Evolutionary conservation across 306 rosid genomes (phyloP).

Genomic region (Fragaria vesca): DNA sequence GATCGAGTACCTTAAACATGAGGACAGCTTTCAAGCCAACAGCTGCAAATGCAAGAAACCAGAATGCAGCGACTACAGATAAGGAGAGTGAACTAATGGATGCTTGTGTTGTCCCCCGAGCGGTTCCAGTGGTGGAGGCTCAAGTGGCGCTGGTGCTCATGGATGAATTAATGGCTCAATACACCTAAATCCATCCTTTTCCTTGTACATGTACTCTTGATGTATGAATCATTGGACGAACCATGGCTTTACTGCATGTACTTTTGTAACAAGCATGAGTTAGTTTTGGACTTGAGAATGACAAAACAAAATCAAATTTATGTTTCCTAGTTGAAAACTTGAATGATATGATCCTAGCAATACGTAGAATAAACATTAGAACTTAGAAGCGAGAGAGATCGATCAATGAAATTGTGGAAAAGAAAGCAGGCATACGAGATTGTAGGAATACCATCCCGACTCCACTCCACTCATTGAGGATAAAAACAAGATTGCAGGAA

Average conservation of each 20-base stretch:
- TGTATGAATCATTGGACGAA: not conserved
- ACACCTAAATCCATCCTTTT: conserved; percentile 63
- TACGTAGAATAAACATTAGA: not conserved
- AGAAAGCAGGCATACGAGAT: not conserved
- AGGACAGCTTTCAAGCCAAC: conserved; percentile 95
- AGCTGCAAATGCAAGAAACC: conserved; percentile 73
- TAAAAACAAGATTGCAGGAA: not conserved
- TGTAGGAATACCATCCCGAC: too few relatives aligned
- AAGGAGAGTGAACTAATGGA: conserved; percentile 71
- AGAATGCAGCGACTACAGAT: conserved; percentile 76
- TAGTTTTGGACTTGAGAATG: not conserved
- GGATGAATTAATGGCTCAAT: conserved; percentile 86
- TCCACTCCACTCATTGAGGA: too few relatives aligned
- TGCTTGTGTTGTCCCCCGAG: conserved; percentile 97
- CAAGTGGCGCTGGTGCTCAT: conserved; percentile 75
- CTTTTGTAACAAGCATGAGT: not conserved
- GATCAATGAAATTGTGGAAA: not conserved
- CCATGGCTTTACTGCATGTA: not conserved
- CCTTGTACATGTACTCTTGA: not conserved
- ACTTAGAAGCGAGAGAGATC: not conserved
- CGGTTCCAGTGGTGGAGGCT: conserved; percentile 97
- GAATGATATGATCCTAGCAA: not conserved
- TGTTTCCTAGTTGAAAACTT: not conserved
- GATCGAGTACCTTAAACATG: conserved; percentile 79
- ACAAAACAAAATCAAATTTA: not conserved